Evolutionary conservation across 768 basidiomycete species (phyloP), one percentile per base, ranked within the genome.

Genomic region (Agaricus subrufescens): DNA sequence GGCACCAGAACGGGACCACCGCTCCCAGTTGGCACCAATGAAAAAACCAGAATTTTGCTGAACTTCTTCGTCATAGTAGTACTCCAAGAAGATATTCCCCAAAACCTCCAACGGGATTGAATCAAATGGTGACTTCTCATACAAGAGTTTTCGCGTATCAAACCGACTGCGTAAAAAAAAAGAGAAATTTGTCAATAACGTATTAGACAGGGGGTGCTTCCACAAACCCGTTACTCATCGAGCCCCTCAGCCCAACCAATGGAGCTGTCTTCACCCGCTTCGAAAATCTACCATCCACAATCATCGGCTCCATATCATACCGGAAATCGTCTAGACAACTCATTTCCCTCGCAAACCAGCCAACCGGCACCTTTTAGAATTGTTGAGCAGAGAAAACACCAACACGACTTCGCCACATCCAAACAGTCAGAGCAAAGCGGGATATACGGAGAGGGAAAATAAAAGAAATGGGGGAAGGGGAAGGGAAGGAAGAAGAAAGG

Each of bases 11-110:
- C 42, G 49, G 8, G 48, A 37, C 55, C 55, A 56, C 30, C 55
- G 48, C 38, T 50, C 49, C 48, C 48, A 56, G 15, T 56, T 56
- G 4, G 55, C 55, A 10, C 55, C 55, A 34, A 56, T 56, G 30
- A 50, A 56, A 50, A 50, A 56, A 15, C 55, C 55, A 19, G 11
- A 44, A 14, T 56, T 56, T 56, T 56, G 55, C 38, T 56, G 55
- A 26, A 56, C 44, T 37, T 56, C 55, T 31, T 56, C 55, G 49
- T 56, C 55, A 9, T 50, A 56, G 34, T 50, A 56, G 39, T 56
- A 56, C 43, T 56, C 55, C 55, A 56, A 56, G 31, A 56, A 56
- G n/a, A 56, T 56, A 31, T 56, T 44, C 23, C 55, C 55, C 19
- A 56, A 37, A 25, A 56, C 55, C 19, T 56, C 55, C 15, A 56